Evolutionary conservation across 1,284 basidiomycete genomes (phyloP), one percentile per base, ranked within the genome.

Genomic region (Wallemia mellicola): DNA sequence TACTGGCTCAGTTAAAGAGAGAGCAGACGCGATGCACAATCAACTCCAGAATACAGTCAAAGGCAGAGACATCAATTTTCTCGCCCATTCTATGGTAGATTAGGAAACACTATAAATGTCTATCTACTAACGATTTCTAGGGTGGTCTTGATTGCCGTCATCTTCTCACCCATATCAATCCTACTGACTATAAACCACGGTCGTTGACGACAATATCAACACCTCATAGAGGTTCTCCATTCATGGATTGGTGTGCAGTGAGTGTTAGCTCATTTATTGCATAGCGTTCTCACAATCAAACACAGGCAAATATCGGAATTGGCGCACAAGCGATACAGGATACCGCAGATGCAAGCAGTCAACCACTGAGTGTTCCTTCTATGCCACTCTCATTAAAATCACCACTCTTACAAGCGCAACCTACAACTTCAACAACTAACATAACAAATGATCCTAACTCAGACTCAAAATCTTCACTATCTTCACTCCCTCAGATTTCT

Each of bases 211-310:
- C 83, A 19, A 78, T 99, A 63, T 82, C 82, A 56, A 96, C 94
- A 0, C 94, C 94, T 19, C 94, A 99, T 70, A 78, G 85, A 26
- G 92, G 92, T 26, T 89, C 85, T 65, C 89, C 92, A 0, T 96
- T 98, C 70, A 98, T 98, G 94, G 89, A 96, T 71, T 98, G 92
- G 92, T 96, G 92, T 72, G 76, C 77, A 59, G 84, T 83, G 67
- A 65, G 80, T 73, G 14, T 38, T 57, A 48, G 17, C 5, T 33
- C n/a, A 2, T 19, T 32, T 38, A 3, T 48, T 58, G 48, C 33
- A 24, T 28, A 26, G n/a, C n/a, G n/a, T n/a, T n/a, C n/a, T n/a
- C n/a, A n/a, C n/a, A n/a, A n/a, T n/a, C 54, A 5, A 22, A 22
- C 63, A 17, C 67, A 85, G 76, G 82, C 83, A 59, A 83, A 88